Percentiles rank a stretch among this genome's conserved stretches.
Conservation (phyloP, 2,329 filamentous ascomycete genomes). For the Botryosphaeria dothidea region DNA sequence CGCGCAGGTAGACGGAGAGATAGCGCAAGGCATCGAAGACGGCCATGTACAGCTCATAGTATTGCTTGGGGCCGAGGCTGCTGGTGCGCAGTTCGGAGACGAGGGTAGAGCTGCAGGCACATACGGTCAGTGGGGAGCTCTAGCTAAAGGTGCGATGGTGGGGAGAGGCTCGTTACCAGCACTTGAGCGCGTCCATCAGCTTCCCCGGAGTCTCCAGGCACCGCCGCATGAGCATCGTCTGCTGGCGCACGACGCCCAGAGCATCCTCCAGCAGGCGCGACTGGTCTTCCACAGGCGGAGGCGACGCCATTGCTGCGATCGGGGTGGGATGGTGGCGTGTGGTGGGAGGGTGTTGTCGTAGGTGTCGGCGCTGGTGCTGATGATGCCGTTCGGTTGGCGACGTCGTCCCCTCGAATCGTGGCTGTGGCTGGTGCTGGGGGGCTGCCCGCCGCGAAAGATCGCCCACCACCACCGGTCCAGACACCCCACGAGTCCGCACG, state of each 20-base stretch:
- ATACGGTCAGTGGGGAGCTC: slow-evolving; percentile 17
- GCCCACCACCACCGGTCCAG: not conserved
- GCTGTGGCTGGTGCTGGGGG: slow-evolving; percentile 11
- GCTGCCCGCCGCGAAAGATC: slow-evolving; percentile 1
- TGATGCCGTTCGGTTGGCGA: slow-evolving; percentile 19
- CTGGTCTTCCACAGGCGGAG: slow-evolving; percentile 57
- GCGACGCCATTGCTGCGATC: slow-evolving; percentile 52
- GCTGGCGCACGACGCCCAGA: slow-evolving; percentile 91
- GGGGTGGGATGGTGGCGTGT: slow-evolving; percentile 47
- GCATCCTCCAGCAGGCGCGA: slow-evolving; percentile 96
- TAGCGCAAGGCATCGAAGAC: slow-evolving; percentile 97
- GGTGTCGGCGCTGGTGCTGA: slow-evolving; percentile 9
- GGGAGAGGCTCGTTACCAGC: slow-evolving; percentile 66
- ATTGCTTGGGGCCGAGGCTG: slow-evolving; percentile 97
- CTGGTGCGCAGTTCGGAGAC: slow-evolving; percentile 98
- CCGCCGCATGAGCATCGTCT: slow-evolving; percentile 95
- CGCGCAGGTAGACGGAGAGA: slow-evolving; percentile 92
- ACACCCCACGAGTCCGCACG: not conserved
- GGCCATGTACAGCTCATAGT: slow-evolving; percentile 99
- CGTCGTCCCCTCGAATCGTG: slow-evolving; percentile 12
- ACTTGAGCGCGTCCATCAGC: slow-evolving; percentile 99
- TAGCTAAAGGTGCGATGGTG: not conserved
- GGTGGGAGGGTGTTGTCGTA: slow-evolving; percentile 18
- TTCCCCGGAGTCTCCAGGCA: slow-evolving; percentile 96
- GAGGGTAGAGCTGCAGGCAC: slow-evolving; percentile 75